Evolutionary conservation across 129 eudicot genomes (phyloP), one percentile per base, ranked within the genome.

Genomic region (Flaveria linearis): DNA sequence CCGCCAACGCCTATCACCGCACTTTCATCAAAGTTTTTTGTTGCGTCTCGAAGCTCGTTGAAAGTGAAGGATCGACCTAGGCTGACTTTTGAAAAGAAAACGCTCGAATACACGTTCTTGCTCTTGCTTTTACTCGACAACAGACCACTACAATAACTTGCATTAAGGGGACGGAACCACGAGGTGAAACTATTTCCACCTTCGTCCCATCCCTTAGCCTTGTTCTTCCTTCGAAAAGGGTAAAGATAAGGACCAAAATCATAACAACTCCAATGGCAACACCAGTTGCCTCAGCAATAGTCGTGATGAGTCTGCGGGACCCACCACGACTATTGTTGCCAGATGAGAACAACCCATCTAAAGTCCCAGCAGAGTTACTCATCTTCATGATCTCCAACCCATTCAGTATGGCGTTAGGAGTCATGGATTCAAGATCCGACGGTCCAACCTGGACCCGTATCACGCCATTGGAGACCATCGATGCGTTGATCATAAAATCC

Each of bases 371-470:
- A 0, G 87, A 80, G 76, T 86, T 91, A 82, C 86, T 91, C 88
- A 95, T 81, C 86, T 95, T 95, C 94, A 95, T 86, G 78, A 95
- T 78, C 87, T 95, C 99, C 73, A 95, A 69, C 42, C 99, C 99
- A 53, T 95, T 95, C 8, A 95, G 76, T 72, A 95, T 84, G 33
- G 99, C 97, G 71, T 95, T 91, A 1, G 97, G 94, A 33, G 55
- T 14, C 15, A 49, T 23, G 2, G 94, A 55, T 46, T 68, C 85
- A 23, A 83, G 52, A 57, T 72, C 79, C 1, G 92, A 76, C 3
- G 97, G 97, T 33, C 99, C 99, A 13, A 95, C 91, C 56, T 91
- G 96, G 71, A 95, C 82, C 63, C 76, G 43, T 26, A 95, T 78
- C 25, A 85, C 42, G 28, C 90, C 93, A 20, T 91, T 89, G 22